Evolutionary conservation across 2,329 filamentous ascomycete species (phyloP).

Genomic region (Claviceps citrina): DNA sequence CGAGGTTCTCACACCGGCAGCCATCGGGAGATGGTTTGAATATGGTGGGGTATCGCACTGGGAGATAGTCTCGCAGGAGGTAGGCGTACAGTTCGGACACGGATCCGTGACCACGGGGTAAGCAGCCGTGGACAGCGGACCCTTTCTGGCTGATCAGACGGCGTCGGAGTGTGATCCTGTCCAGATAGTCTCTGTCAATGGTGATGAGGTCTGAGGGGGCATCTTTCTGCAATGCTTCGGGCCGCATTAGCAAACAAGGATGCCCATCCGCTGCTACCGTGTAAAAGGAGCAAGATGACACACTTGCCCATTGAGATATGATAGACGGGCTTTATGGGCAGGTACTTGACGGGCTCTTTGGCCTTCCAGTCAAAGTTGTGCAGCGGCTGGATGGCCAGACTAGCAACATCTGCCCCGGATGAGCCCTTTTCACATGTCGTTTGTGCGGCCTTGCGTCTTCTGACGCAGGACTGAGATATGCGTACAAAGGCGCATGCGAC

Average conservation of each 20-base stretch:
- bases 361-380: constrained; percentile 25
- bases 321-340: constrained; percentile 37
- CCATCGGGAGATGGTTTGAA: constrained; percentile 24
- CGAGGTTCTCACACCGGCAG: constrained; percentile 23
- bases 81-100: constrained; percentile 34
- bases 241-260: neutral
- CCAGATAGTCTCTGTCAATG: constrained; percentile 35
- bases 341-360: constrained; percentile 22
- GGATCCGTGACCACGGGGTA: constrained; percentile 23
- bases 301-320: constrained; percentile 38
- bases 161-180: constrained; percentile 26
- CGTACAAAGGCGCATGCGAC: neutral
- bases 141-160: constrained; percentile 24
- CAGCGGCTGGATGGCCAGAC: constrained; percentile 11
- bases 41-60: constrained; percentile 31
- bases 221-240: constrained; percentile 26
- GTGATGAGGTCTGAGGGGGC: constrained; percentile 34
- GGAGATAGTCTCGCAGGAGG: constrained; percentile 31
- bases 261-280: neutral
- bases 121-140: constrained; percentile 26
- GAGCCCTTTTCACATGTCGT: too few relatives aligned
- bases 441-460: too few relatives aligned
- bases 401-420: neutral
- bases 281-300: too few relatives aligned
- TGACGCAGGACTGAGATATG: too few relatives aligned